A percentile compares a stretch with the other conserved stretches of the same genome.
phyloP scores from a whole-genome alignment of 306 rosid genomes.

The Rosa multiflora region DNA sequence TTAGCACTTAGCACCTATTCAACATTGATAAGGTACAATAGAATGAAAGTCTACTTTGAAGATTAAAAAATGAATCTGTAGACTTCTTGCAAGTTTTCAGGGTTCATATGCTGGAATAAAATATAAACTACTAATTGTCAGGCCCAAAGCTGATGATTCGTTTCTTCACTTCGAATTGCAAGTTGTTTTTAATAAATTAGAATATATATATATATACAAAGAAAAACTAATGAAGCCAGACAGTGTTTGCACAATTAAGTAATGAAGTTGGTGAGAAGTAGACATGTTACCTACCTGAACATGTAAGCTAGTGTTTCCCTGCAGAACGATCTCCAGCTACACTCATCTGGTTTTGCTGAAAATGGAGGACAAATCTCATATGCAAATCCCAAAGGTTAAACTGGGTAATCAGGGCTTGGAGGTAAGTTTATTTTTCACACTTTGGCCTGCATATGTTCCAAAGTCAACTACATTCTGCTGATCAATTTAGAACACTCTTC shows the following conservation, averaged over 20 bases:
- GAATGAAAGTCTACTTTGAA: neutral
- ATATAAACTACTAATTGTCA: too few species aligned
- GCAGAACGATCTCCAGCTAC: neutral
- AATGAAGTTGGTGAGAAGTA: slow-evolving; percentile 11
- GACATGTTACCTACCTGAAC: neutral
- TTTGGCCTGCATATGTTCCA: neutral
- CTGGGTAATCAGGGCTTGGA: slow-evolving; percentile 76
- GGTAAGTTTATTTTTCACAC: slow-evolving; percentile 30
- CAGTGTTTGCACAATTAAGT: too few species aligned
- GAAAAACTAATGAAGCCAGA: too few species aligned
- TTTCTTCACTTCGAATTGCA: too few species aligned
- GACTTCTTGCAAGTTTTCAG: too few species aligned
- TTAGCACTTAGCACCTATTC: neutral
- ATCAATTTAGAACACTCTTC: neutral
- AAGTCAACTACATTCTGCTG: neutral
- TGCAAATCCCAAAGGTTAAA: slow-evolving; percentile 57
- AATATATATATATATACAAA: too few species aligned
- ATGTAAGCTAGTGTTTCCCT: neutral
- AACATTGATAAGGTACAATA: neutral
- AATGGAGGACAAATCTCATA: slow-evolving; percentile 41
- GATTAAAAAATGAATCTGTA: too few species aligned
- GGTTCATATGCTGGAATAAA: too few species aligned
- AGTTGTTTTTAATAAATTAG: too few species aligned
- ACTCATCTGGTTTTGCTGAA: slow-evolving; percentile 11
- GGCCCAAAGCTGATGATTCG: too few species aligned